Evolutionary conservation across 2,329 filamentous ascomycete genomes (phyloP).

Genomic region (Sclerotinia borealis): DNA sequence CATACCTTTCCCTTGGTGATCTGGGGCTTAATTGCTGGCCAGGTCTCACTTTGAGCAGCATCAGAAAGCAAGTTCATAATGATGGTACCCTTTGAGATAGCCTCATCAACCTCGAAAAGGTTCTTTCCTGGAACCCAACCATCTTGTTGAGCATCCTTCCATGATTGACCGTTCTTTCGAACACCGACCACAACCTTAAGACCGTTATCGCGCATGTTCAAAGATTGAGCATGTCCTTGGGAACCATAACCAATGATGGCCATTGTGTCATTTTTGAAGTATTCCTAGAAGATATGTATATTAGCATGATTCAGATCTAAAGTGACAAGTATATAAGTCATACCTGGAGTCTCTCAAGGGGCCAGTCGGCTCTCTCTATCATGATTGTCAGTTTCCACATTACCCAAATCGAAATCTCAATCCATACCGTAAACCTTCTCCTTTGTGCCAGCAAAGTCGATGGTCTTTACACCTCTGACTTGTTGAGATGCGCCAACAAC

Average conservation of each 20-base stretch:
- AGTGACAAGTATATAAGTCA: conserved; percentile 33
- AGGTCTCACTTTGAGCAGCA: conserved; percentile 97
- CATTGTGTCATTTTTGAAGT: conserved; percentile 99
- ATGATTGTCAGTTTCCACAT: conserved; percentile 23
- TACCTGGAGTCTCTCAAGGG: conserved; percentile 93
- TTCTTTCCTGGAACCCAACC: conserved; percentile 98
- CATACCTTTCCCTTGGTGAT: conserved; percentile 95
- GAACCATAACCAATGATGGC: conserved; percentile 98
- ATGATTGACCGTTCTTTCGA: conserved; percentile 95
- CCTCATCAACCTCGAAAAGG: conserved; percentile 96
- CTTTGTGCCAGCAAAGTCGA: conserved; percentile 91
- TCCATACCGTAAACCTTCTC: conserved; percentile 84
- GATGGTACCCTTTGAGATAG: conserved; percentile 87
- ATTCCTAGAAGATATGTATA: conserved; percentile 58
- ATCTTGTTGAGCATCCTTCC: conserved; percentile 95
- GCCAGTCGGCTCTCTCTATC: conserved; percentile 95
- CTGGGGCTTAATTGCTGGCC: conserved; percentile 96
- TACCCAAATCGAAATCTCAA: conserved; percentile 13
- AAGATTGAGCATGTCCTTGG: conserved; percentile 97
- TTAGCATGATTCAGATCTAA: conserved; percentile 16
- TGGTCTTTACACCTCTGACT: conserved; percentile 89
- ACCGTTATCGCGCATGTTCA: conserved; percentile 99
- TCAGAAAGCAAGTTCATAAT: conserved; percentile 99
- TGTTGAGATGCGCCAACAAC: conserved; percentile 42
- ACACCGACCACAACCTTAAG: conserved; percentile 99